Conservation (phyloP, 192 early-diverging fungal species). For the Funneliformis geosporum region DNA sequence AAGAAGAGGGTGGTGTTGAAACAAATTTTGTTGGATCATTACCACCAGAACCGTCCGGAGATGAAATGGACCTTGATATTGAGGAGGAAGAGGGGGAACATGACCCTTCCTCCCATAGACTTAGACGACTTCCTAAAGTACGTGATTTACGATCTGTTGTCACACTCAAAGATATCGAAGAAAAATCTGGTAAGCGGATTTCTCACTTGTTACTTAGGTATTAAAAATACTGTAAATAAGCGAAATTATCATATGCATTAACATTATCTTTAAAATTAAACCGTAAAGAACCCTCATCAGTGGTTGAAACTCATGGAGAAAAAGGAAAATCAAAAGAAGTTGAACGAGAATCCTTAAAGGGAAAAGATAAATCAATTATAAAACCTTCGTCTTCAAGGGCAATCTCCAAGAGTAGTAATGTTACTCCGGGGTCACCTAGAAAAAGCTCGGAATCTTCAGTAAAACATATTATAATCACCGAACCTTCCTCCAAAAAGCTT, state of each 20-base stretch:
- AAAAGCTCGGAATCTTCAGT: not conserved
- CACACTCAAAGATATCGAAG: conserved; percentile 17
- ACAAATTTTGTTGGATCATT: not conserved
- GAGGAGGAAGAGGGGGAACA: not conserved
- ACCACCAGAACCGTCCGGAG: not conserved
- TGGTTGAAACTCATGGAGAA: not conserved
- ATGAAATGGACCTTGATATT: not conserved
- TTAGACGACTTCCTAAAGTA: conserved; percentile 15
- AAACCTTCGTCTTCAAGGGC: not conserved
- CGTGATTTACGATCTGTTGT: conserved; percentile 2
- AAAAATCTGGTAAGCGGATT: conserved; percentile 7
- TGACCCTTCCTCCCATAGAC: not conserved
- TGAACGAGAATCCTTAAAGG: not conserved
- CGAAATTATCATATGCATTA: not conserved
- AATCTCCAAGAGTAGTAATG: not conserved
- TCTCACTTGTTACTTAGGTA: not conserved
- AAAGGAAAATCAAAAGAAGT: not conserved
- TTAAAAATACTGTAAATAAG: not conserved
- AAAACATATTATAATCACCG: not conserved
- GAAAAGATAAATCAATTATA: not conserved
- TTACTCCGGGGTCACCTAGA: not conserved
- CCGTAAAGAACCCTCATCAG: not conserved
- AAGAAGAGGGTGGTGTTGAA: not conserved
- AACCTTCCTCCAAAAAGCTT: not conserved
- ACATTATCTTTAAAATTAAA: not conserved